phyloP scores from a whole-genome alignment of 805 yeast genomes.

The Ascoidea rubescens region DNA sequence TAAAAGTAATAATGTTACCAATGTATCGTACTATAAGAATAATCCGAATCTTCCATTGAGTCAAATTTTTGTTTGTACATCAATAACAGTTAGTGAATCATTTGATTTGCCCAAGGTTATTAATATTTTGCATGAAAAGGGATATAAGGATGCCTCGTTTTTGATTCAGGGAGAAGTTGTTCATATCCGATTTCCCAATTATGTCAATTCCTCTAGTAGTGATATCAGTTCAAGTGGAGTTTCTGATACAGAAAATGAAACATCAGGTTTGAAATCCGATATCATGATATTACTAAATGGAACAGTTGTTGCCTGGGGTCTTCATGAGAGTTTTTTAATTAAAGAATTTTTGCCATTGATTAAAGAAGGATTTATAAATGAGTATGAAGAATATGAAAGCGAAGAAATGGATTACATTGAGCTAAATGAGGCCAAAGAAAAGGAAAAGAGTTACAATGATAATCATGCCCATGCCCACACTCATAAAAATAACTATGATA shows the following conservation, averaged over 20 bases:
- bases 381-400: conserved; percentile 42
- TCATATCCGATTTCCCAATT: conserved; percentile 20
- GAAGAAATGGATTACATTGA: conserved; percentile 81
- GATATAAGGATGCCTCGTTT: conserved; percentile 20
- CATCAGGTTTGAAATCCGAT: conserved; percentile 22
- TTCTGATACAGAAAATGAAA: no score
- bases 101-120: conserved; percentile 42
- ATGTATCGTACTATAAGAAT: no score
- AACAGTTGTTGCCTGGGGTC: conserved; percentile 74
- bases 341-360: conserved; percentile 39
- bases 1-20: neutral
- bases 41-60: neutral
- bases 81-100: conserved; percentile 59
- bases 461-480: conserved; percentile 6
- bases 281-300: conserved; percentile 65
- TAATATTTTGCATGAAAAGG: conserved; percentile 22
- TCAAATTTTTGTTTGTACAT: conserved; percentile 34
- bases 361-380: conserved; percentile 29
- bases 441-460: conserved; percentile 13
- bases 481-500: conserved; percentile 16
- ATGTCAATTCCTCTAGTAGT: conserved; percentile 10
- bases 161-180: conserved; percentile 62
- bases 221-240: neutral
- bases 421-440: conserved; percentile 7
- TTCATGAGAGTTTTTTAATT: conserved; percentile 38